Evolutionary conservation across 2,329 filamentous ascomycete genomes (phyloP), one percentile per base, ranked within the genome.

Genomic region (Aspergillus thermomutatus): DNA sequence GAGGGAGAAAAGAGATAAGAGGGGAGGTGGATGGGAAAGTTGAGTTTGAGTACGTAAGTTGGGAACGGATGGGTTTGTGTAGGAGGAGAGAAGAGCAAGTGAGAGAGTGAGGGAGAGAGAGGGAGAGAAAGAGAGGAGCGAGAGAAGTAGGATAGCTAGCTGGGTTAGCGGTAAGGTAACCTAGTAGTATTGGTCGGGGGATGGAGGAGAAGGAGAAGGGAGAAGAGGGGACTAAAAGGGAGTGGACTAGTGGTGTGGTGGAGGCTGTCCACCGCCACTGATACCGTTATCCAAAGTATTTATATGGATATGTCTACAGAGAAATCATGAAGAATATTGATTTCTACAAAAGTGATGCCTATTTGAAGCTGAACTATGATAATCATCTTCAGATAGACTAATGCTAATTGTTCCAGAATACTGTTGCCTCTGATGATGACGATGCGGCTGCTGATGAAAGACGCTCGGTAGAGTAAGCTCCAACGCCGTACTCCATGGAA

Each of bases 1-100:
- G 63, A 66, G 63, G 68, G 68, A 66, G 67, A 68, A 67, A 71
- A 68, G 70, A 72, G 69, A 72, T 72, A 68, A 71, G 69, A 70
- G 68, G 70, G 70, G 71, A 70, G 71, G 66, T 68, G 69, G 68
- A 70, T 64, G 61, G 58, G 65, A 62, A 64, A 67, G 64, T 63
- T 68, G 60, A 64, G 63, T 64, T 58, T 73, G 43, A 46, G 43
- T 46, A 46, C 21, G 43, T 46, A 46, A 46, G 21, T 23, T 25
- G 23, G 23, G 43, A 37, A 37, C 17, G 31, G 31, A 7, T 17
- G 25, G 31, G n/a, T n/a, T 46, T 25, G 43, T 23, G 21, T 14
- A 68, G 68, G 69, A 65, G 64, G 49, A 52, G 55, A 55, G 57
- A 56, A 53, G 54, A 55, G 45, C 51, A 52, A 55, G 60, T 53